Evolutionary conservation across 192 early-diverging fungal genomes (phyloP), one percentile per base, ranked within the genome.

Genomic region (Rhizophlyctis rosea): DNA sequence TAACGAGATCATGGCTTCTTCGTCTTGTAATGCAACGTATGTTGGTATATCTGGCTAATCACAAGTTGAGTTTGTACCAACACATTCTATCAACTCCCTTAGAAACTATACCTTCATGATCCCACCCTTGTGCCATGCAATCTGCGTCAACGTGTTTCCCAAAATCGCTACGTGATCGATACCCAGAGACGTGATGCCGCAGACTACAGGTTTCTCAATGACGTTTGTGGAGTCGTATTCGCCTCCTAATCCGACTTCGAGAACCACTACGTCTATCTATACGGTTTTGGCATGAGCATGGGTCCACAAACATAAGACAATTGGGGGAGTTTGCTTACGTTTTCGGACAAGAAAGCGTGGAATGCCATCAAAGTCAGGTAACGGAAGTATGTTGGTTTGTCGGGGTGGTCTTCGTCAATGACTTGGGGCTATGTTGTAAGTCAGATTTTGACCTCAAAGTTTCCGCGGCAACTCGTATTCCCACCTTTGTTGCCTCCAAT

Each of bases 301-400:
- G 27, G 24, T 56, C 21, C 34, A 9, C n/a, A n/a, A 1, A 47
- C 9, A 47, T 31, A 14, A 7, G 14, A 57, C 25, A 34, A 57
- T 57, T 25, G 35, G 24, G 55, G 56, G 30, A 27, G 11, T 1
- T 13, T 29, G 16, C 32, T 34, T 69, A 81, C 82, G 51, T 85
- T 72, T 63, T 96, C 92, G 18, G 74, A 73, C 61, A 93, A 71
- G 69, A 99, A 96, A 3, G 77, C 76, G 72, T 97, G 94, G 56
- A 89, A 89, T 0, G 96, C 91, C 76, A 99, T 74, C 34, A 96
- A 70, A 2, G 93, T 94, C 62, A 99, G 75, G 72, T 86, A 96
- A 54, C 94, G 74, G 61, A 97, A 99, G 66, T 99, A 99, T 27
- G 82, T 81, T 21, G 94, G 89, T 31, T 73, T 83, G 4, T 71